A percentile compares a stretch with the other conserved stretches of the same genome.
Evolutionary conservation across 306 rosid species (phyloP).

Genomic region (Abrus precatorius): DNA sequence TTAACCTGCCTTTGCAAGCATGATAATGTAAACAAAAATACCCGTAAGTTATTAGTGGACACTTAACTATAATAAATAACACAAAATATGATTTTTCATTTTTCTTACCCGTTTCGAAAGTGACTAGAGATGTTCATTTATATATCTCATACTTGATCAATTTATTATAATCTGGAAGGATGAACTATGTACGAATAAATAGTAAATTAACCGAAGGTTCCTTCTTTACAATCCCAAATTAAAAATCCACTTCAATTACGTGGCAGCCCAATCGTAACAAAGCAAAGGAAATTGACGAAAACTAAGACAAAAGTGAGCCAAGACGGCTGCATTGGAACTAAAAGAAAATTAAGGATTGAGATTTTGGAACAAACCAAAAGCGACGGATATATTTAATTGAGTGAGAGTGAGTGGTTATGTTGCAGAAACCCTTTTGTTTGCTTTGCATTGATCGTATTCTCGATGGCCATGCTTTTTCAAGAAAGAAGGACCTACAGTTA

Average conservation of each 20-base stretch:
- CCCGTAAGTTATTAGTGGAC: too few species aligned
- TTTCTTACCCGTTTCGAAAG: too few species aligned
- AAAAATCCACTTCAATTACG: not conserved
- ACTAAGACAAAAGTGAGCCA: not conserved
- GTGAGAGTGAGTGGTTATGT: not conserved
- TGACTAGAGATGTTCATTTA: too few species aligned
- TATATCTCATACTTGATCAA: too few species aligned
- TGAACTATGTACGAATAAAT: too few species aligned
- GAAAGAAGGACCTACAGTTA: not conserved
- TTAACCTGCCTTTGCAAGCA: too few species aligned
- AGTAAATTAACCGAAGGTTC: too few species aligned
- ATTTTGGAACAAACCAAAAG: conserved; percentile 26
- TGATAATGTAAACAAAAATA: too few species aligned
- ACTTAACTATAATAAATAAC: too few species aligned
- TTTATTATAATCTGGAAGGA: too few species aligned
- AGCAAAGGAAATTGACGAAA: not conserved
- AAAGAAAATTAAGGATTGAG: not conserved
- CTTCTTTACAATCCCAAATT: not conserved
- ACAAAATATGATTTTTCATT: too few species aligned
- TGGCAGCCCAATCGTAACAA: not conserved
- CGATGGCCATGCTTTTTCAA: not conserved
- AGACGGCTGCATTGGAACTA: conserved; percentile 6
- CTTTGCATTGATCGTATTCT: not conserved
- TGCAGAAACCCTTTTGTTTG: not conserved
- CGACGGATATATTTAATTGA: not conserved